Evolutionary conservation across 2,329 filamentous ascomycete species (phyloP).

Genomic region (Fonsecaea pugnacius): DNA sequence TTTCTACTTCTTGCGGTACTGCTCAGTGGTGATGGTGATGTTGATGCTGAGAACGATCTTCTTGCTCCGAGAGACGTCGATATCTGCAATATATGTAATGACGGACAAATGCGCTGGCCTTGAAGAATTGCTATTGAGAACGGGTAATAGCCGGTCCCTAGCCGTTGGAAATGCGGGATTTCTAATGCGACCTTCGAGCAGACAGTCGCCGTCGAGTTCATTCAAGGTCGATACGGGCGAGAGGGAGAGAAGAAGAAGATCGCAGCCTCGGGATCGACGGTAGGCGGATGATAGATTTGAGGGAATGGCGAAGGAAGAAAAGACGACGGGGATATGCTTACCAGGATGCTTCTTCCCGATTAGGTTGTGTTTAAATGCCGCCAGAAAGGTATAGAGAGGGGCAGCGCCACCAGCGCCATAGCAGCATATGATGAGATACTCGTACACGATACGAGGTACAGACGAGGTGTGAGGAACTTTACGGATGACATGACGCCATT

Average conservation of each 20-base stretch:
- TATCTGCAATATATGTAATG: constrained; percentile 2
- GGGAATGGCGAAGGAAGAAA: not conserved
- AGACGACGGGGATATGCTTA: constrained; percentile 8
- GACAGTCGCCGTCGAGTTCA: constrained; percentile 6
- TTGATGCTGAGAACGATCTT: constrained; percentile 1
- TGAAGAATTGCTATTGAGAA: not conserved
- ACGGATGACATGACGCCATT: constrained; percentile 2
- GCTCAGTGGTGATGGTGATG: not conserved
- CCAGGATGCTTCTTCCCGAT: not conserved
- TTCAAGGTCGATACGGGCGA: not conserved
- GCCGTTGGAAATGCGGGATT: constrained; percentile 24
- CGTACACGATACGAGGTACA: too few species aligned
- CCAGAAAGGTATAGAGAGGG: not conserved
- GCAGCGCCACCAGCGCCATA: not conserved
- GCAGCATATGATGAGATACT: not conserved
- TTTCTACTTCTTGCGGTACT: not conserved
- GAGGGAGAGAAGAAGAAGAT: not conserved
- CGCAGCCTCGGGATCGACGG: not conserved
- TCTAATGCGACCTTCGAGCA: constrained; percentile 18
- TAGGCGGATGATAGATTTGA: not conserved
- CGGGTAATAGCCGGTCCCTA: constrained; percentile 20
- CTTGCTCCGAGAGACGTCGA: not conserved
- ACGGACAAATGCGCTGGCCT: not conserved
- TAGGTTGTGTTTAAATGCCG: not conserved
- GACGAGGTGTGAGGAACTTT: not conserved